A percentile compares a stretch with the other conserved stretches of the same genome.
phyloP scores from a whole-genome alignment of 345 rosid genomes.

The Euphorbia tirucalli region DNA sequence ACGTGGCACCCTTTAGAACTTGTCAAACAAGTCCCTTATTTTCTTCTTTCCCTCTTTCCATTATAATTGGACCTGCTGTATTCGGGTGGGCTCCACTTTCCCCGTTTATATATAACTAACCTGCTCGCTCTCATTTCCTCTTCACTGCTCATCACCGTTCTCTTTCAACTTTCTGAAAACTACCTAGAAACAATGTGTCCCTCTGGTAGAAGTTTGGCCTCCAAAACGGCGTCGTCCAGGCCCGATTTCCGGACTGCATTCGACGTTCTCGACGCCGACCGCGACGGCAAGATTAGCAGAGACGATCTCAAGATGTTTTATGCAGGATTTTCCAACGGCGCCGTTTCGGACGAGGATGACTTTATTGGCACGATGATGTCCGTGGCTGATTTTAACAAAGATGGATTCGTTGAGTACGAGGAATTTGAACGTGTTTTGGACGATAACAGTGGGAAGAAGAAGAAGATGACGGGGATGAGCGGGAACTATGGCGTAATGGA shows the following conservation, averaged over 20 bases:
- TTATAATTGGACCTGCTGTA: neutral
- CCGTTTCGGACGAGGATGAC: conserved; percentile 31
- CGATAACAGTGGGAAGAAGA: neutral
- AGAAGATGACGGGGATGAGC: neutral
- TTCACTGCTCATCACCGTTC: neutral
- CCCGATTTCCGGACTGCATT: conserved; percentile 57
- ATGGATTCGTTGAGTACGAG: conserved; percentile 83
- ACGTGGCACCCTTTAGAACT: neutral
- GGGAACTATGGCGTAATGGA: conserved; percentile 12
- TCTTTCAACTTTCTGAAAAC: too few relatives aligned
- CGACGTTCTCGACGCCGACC: conserved; percentile 81
- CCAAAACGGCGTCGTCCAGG: conserved; percentile 4
- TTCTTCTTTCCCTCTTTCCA: neutral
- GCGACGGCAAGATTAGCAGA: conserved; percentile 81
- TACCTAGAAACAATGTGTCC: conserved; percentile 28
- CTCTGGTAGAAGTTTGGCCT: conserved; percentile 16
- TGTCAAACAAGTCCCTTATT: conserved; percentile 10
- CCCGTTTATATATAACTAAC: neutral
- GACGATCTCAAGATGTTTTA: conserved; percentile 65
- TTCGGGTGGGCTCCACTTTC: neutral
- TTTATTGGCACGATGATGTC: conserved; percentile 69
- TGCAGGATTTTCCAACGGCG: conserved; percentile 33
- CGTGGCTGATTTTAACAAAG: conserved; percentile 63
- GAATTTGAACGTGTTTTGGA: conserved; percentile 58
- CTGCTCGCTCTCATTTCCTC: neutral